These are phyloP conservation scores for Erigeron canadensis DNA, from an alignment of 129 eudicot genomes.

Conservation along the genomic window DNA sequence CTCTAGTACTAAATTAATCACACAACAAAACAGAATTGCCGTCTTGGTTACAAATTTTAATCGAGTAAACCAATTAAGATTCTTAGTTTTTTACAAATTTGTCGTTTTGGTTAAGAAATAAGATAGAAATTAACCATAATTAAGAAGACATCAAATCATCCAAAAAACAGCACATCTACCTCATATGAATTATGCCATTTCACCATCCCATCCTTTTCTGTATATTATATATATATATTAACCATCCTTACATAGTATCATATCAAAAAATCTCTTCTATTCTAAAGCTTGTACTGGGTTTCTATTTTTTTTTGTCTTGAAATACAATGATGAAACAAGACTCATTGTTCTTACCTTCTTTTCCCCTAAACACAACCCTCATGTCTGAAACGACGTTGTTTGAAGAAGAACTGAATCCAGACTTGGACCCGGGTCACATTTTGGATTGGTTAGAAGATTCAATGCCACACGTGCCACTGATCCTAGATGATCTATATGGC, in stretches of 20 bases:
- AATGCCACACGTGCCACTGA: constrained; percentile 48
- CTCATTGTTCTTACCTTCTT: constrained; percentile 13
- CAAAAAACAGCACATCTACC: constrained; percentile 69
- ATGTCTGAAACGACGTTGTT: constrained; percentile 37
- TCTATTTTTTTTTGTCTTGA: background rate
- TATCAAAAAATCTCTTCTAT: background rate
- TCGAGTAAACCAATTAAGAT: constrained; percentile 4
- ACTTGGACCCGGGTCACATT: constrained; percentile 48
- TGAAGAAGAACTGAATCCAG: constrained; percentile 53
- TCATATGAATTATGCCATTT: constrained; percentile 36
- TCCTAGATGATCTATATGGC: constrained; percentile 59
- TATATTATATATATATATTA: constrained; percentile 24
- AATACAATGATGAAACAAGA: constrained; percentile 41
- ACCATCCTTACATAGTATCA: constrained; percentile 9
- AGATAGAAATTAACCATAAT: constrained; percentile 11
- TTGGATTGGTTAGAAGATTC: constrained; percentile 63
- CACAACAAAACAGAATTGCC: constrained; percentile 32
- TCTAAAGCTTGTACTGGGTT: background rate
- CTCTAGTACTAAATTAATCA: constrained; percentile 16
- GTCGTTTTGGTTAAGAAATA: constrained; percentile 13
- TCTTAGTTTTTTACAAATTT: background rate
- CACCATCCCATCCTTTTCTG: constrained; percentile 14
- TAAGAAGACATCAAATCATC: constrained; percentile 51
- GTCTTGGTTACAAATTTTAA: constrained; percentile 26
- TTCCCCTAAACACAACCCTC: constrained; percentile 25